phyloP scores from a whole-genome alignment of 768 basidiomycete genomes.

The Rhizopogon vinicolor region DNA sequence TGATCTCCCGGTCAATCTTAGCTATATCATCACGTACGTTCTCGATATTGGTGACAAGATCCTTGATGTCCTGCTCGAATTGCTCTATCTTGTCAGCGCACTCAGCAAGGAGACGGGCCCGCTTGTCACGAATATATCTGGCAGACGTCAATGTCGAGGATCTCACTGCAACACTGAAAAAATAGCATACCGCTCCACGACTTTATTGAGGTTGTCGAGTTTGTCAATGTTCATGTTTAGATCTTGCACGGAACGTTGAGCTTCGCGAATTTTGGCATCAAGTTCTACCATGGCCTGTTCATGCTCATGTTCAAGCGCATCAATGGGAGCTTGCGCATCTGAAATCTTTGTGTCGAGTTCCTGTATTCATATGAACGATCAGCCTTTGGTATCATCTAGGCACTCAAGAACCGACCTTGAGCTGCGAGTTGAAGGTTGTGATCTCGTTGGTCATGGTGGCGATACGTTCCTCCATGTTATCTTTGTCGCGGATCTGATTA shows the following conservation, averaged over 20 bases:
- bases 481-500: conserved; percentile 56
- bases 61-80: conserved; percentile 40
- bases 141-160: neutral
- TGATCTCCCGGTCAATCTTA: conserved; percentile 72
- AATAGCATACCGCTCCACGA: conserved; percentile 54
- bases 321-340: conserved; percentile 62
- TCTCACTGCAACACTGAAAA: neutral
- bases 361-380: conserved; percentile 29
- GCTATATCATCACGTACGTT: conserved; percentile 40
- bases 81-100: conserved; percentile 50
- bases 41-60: conserved; percentile 36
- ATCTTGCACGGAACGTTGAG: conserved; percentile 57
- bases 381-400: neutral
- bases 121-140: conserved; percentile 74
- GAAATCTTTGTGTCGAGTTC: conserved; percentile 57
- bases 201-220: conserved; percentile 54
- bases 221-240: conserved; percentile 61
- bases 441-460: conserved; percentile 58
- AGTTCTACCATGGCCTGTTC: conserved; percentile 45
- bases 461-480: conserved; percentile 50
- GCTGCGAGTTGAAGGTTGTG: conserved; percentile 32
- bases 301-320: conserved; percentile 54
- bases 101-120: conserved; percentile 55
- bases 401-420: conserved; percentile 40
- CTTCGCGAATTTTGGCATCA: conserved; percentile 42